phyloP scores from a whole-genome alignment of 306 rosid genomes.

The Begonia fuchsioides region DNA sequence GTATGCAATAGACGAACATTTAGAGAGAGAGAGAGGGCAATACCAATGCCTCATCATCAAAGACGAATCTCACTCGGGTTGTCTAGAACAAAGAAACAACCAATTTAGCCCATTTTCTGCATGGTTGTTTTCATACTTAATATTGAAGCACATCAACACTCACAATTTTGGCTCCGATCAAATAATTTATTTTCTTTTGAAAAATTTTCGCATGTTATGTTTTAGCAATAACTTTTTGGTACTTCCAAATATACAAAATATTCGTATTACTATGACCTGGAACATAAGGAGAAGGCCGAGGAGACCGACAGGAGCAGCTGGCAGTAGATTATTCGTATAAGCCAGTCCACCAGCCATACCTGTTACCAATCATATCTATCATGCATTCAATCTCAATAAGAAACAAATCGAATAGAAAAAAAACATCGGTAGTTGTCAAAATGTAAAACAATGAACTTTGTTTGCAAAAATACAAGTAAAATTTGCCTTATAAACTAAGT shows the following conservation, averaged over 20 bases:
- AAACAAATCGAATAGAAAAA: too few relatives aligned
- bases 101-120: not conserved
- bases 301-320: constrained; percentile 76
- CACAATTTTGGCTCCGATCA: too few relatives aligned
- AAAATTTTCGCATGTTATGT: not conserved
- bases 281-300: constrained; percentile 82
- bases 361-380: constrained; percentile 19
- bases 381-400: too few relatives aligned
- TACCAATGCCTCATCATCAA: constrained; percentile 77
- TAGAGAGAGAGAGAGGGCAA: constrained; percentile 6
- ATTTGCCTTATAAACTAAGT: too few relatives aligned
- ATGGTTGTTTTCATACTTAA: not conserved
- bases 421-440: too few relatives aligned
- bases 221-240: not conserved
- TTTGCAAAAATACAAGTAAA: too few relatives aligned
- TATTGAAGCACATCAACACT: too few relatives aligned
- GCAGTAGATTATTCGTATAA: constrained; percentile 58
- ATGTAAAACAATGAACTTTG: too few relatives aligned
- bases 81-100: constrained; percentile 36
- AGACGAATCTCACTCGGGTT: constrained; percentile 83
- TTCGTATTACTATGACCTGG: constrained; percentile 43
- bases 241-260: not conserved
- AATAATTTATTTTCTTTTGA: too few relatives aligned
- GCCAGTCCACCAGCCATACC: constrained; percentile 75
- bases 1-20: not conserved